Evolutionary conservation across 75 land plant species (phyloP), one percentile per base, ranked within the genome.

Genomic region (Selaginella tamariscina): DNA sequence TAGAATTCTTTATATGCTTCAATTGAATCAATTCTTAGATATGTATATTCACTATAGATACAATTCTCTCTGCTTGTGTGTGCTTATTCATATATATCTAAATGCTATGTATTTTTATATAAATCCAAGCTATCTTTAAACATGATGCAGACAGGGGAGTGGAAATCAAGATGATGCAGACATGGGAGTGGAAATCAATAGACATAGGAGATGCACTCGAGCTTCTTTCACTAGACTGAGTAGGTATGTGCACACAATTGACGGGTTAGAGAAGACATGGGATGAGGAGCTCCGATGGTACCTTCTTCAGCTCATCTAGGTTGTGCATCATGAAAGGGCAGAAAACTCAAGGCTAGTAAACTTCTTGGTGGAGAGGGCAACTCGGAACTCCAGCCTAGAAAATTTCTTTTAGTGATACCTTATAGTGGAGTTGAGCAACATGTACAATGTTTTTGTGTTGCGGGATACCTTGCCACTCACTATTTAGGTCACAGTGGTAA

Each of bases 11-110:
- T 8, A 82, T 87, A 27, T 88, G 90, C 82, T 94, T 92, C 74
- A 94, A 92, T 65, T 92, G 97, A 94, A 92, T 85, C 75, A 94
- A 92, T 75, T 73, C 91, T 69, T 89, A 88, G 87, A 94, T 88
- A 23, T 59, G 67, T 2, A 5, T 22, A 18, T 32, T 68, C 28
- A 23, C 13, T 5, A 32, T 11, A 66, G n/a, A 27, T 66, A 54
- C 44, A n/a, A n/a, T n/a, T n/a, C n/a, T n/a, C n/a, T n/a, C n/a
- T n/a, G n/a, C n/a, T n/a, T n/a, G n/a, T n/a, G n/a, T n/a, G n/a
- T n/a, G n/a, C n/a, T 59, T 59, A 59, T 59, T 59, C n/a, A 8
- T 21, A 8, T 59, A 23, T 27, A 8, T 59, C 5, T 27, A 59
- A 23, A 2, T 59, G 21, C 9, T 26, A 92, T 94, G 97, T n/a